These are phyloP conservation scores for Colletotrichum sansevieriae DNA, from an alignment of 2,329 filamentous ascomycete species.

Conservation along the genomic window DNA sequence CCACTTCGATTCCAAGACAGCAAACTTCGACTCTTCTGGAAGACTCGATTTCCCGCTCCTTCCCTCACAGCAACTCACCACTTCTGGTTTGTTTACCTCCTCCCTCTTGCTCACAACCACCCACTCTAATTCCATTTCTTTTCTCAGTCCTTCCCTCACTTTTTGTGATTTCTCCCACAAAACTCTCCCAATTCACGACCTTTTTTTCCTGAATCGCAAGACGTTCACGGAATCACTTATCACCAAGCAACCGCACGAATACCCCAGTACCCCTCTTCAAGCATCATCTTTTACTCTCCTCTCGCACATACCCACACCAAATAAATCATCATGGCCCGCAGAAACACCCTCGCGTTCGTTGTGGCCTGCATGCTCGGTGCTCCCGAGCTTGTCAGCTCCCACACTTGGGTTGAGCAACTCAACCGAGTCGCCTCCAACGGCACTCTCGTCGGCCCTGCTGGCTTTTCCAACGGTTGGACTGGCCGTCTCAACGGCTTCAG, in stretches of 20 bases:
- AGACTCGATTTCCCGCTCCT: constrained; percentile 29
- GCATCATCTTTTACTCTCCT: neutral
- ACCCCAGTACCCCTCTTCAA: neutral
- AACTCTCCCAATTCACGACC: neutral
- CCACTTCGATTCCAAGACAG: no score
- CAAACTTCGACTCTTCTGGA: constrained; percentile 36
- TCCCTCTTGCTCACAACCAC: constrained; percentile 8
- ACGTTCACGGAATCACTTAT: constrained; percentile 6
- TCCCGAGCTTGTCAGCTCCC: constrained; percentile 59
- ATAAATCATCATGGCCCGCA: constrained; percentile 24
- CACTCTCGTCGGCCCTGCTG: constrained; percentile 76
- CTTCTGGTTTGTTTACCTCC: constrained; percentile 28
- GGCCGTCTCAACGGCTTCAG: constrained; percentile 68
- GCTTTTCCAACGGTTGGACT: constrained; percentile 81
- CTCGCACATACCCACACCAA: neutral
- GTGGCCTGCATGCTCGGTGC: constrained; percentile 48
- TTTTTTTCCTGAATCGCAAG: constrained; percentile 2
- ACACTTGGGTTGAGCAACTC: constrained; percentile 88
- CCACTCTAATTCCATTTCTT: constrained; percentile 23
- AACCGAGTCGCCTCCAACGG: constrained; percentile 80
- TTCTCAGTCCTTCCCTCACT: neutral
- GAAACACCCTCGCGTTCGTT: constrained; percentile 46
- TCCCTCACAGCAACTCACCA: constrained; percentile 9
- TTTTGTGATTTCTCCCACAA: constrained; percentile 10
- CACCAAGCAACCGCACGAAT: constrained; percentile 3